phyloP scores from a whole-genome alignment of 2,329 filamentous ascomycete species.

The Pseudogymnoascus sp. region DNA sequence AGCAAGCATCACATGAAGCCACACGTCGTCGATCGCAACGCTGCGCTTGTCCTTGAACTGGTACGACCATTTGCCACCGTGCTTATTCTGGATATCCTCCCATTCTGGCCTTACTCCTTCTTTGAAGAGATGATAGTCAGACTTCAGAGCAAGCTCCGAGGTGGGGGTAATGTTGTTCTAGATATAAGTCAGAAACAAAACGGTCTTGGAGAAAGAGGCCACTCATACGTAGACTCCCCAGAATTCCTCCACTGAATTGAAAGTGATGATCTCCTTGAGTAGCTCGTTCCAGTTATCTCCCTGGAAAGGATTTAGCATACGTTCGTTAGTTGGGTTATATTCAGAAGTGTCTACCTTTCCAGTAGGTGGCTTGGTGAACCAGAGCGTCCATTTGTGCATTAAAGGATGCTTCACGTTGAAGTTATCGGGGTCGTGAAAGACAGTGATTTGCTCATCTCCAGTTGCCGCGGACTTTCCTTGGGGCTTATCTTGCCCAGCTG shows the following conservation, averaged over 20 bases:
- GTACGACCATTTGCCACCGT: slow-evolving; percentile 98
- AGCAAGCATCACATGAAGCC: slow-evolving; percentile 94
- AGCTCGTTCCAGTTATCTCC: slow-evolving; percentile 98
- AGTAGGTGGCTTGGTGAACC: slow-evolving; percentile 97
- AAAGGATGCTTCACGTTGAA: slow-evolving; percentile 99
- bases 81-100: slow-evolving; percentile 98
- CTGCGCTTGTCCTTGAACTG: slow-evolving; percentile 93
- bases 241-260: slow-evolving; percentile 98
- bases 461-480: slow-evolving; percentile 40
- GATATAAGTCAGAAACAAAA: slow-evolving; percentile 15
- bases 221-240: slow-evolving; percentile 94
- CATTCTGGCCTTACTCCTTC: slow-evolving; percentile 93
- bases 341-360: slow-evolving; percentile 64
- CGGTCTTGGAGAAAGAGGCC: neutral
- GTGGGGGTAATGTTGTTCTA: slow-evolving; percentile 98
- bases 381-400: slow-evolving; percentile 96
- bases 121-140: slow-evolving; percentile 99
- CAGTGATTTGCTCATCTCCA: slow-evolving; percentile 68
- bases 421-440: slow-evolving; percentile 97
- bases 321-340: slow-evolving; percentile 4
- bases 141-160: slow-evolving; percentile 92
- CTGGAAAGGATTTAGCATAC: slow-evolving; percentile 40
- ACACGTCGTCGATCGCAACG: slow-evolving; percentile 88
- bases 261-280: slow-evolving; percentile 96
- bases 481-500: slow-evolving; percentile 52